Conservation (phyloP, 1,284 basidiomycete genomes). For the Boletus smithii region DNA sequence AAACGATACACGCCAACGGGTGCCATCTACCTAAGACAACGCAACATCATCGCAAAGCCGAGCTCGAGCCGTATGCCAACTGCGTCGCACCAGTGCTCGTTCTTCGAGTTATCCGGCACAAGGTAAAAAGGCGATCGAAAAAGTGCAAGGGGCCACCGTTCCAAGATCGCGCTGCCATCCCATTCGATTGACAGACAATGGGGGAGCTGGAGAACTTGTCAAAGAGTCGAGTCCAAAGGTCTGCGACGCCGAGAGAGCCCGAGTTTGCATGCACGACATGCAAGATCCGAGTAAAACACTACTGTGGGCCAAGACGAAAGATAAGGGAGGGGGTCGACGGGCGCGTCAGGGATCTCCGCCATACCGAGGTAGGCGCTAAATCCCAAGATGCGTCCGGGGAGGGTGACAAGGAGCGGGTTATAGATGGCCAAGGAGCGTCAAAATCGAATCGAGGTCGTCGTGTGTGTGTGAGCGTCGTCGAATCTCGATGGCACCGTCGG, state of each 20-base stretch:
- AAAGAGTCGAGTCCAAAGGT: no score
- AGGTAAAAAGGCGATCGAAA: not conserved
- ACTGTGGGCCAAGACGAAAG: not conserved
- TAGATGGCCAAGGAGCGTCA: not conserved
- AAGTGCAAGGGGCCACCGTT: not conserved
- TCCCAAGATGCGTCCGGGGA: not conserved
- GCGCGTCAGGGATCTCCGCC: constrained; percentile 5
- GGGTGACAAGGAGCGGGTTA: not conserved
- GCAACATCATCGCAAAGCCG: no score
- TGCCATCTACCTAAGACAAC: not conserved
- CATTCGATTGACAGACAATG: no score
- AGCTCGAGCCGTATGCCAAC: no score
- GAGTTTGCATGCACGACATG: no score
- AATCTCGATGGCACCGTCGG: no score
- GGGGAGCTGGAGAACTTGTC: no score
- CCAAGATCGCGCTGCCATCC: not conserved
- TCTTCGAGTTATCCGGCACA: not conserved
- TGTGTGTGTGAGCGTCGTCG: not conserved
- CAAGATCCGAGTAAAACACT: no score
- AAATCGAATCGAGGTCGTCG: not conserved
- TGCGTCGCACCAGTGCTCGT: not conserved
- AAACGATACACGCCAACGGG: not conserved
- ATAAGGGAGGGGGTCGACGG: not conserved
- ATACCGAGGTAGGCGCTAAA: constrained; percentile 8
- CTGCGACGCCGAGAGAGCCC: no score